These are phyloP conservation scores for Volvariella volvacea DNA, from an alignment of 1,284 basidiomycete genomes.

Conservation along the genomic window DNA sequence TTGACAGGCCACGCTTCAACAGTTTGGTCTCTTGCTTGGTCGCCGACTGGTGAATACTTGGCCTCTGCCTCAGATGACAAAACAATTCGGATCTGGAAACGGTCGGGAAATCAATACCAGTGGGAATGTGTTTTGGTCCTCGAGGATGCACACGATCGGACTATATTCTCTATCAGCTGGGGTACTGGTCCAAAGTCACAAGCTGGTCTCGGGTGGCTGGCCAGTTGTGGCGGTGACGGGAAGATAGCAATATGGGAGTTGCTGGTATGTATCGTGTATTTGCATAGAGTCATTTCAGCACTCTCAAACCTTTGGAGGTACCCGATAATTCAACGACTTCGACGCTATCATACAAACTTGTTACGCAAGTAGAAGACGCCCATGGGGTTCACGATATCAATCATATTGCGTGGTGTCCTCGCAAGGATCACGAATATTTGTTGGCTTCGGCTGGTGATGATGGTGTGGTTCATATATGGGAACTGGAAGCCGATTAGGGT, in stretches of 20 bases:
- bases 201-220: conserved; percentile 59
- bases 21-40: conserved; percentile 87
- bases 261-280: conserved; percentile 31
- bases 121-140: conserved; percentile 56
- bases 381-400: conserved; percentile 80
- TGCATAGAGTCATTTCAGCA: neutral
- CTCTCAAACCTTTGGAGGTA: too few species aligned
- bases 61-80: conserved; percentile 80
- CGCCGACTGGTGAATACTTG: conserved; percentile 77
- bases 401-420: conserved; percentile 70
- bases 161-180: conserved; percentile 82
- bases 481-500: neutral
- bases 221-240: conserved; percentile 75
- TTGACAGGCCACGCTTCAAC: conserved; percentile 81
- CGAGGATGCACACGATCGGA: conserved; percentile 59
- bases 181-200: conserved; percentile 27
- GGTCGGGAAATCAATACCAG: conserved; percentile 39
- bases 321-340: neutral
- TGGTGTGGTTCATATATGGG: conserved; percentile 68
- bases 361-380: conserved; percentile 47
- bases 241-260: conserved; percentile 71
- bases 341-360: conserved; percentile 32
- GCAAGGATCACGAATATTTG: conserved; percentile 50
- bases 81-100: conserved; percentile 68
- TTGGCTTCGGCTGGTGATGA: conserved; percentile 81